Base-by-base conservation (phyloP, 331 rosid species). In the Acacia pycnantha region DNA sequence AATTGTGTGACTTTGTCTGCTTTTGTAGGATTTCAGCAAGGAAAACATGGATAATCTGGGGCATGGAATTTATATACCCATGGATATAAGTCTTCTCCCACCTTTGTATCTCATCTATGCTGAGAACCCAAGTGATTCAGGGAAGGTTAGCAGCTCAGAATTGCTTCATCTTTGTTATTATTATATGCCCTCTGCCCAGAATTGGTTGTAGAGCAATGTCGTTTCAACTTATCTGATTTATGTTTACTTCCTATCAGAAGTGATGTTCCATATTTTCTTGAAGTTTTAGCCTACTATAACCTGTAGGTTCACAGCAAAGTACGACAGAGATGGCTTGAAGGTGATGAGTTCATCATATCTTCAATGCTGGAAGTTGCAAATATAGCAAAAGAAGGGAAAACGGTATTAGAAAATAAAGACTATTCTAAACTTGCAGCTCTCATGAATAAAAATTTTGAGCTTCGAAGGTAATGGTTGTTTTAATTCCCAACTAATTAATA, bases 91-190 rank as follows among this genome's bases (percentile, higher is more conserved):
- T 86, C 97, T 92, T 76, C 97, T 93, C 7, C 99, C 98, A 0
- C 97, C 92, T 84, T 87, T 93, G 19, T 83, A 90, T 85, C 97
- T 95, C 77, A 88, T 95, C 68, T 92, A 95, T 85, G 94, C 94
- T 0, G 88, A 83, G 77, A 95, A 95, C 92, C 98, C 99, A 74
- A 95, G 99, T 81, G 99, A 95, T 88, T 95, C 99, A 50, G 98
- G 98, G 73, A 95, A 95, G 98, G 99, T 93, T 62, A 74, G 91
- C n/a, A 26, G 58, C 66, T 46, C 73, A 19, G 43, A 69, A 59
- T 76, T 40, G 2, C 62, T 77, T 84, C 37, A 62, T 29, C 75
- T 73, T 68, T 65, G 46, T 37, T 75, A 58, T 43, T 67, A 50
- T 50, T 51, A 50, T 46, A 19, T 77, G 70, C 21, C 59, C 26